Base-by-base conservation (phyloP, 257 asterid species). In the Ehretia macrophylla region DNA sequence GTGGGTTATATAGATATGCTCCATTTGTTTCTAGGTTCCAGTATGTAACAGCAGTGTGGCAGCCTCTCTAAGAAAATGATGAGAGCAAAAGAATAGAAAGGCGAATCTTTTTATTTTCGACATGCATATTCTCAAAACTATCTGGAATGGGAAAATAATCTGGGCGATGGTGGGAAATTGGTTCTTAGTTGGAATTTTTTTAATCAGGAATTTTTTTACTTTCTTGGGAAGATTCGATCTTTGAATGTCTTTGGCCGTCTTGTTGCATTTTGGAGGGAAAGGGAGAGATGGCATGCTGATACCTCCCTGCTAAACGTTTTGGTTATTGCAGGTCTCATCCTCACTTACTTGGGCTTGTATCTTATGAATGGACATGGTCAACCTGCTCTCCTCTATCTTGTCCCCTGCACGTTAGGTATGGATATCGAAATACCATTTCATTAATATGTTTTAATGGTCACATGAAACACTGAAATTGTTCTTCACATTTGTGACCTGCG, bases 331-430 rank as follows among this genome's bases (percentile, higher is more conserved):
- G 98, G 98, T 46, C 83, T 91, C 53, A 17, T 77, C 39, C 75
- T 83, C 40, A 87, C 98, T 47, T 91, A 87, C 75, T 35, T 85
- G 58, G 98, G 84, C 51, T 67, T 91, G 86, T 91, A 85, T 73
- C 73, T 91, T 67, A 91, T 91, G 98, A 46, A 83, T 14, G 98
- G 98, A 39, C 87, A 87, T 44, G 98, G 98, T 60, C 96, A 90
- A 70, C 98, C 98, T 0, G 98, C 98, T 51, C 94, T 91, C 63
- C 86, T 91, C 56, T 91, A 91, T 72, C 89, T 91, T 54, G 98
- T 91, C 61, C 98, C 98, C 0, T 91, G 96, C 70, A 87, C 98
- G 50, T 70, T 91, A 45, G 96, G 98, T 91, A 79, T 60, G 68
- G 39, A 53, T 59, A 51, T 55, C 13, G 50, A 51, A 10, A 39